Evolutionary conservation across 1,284 basidiomycete species (phyloP).

Genomic region (Boletellus sp.): DNA sequence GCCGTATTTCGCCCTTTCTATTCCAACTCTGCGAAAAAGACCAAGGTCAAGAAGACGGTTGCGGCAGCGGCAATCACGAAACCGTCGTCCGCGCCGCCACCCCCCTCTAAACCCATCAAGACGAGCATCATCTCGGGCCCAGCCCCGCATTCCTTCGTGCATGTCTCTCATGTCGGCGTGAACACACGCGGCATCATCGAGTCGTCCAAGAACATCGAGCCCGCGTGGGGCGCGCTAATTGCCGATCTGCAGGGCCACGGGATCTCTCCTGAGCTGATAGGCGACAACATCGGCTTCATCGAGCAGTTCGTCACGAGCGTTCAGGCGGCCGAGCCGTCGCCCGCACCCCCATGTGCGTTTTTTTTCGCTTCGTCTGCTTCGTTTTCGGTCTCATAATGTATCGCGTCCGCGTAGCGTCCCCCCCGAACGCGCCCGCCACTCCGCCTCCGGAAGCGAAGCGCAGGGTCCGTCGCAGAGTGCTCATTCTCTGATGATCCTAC

Average conservation of each 20-base stretch:
- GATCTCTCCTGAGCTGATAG: slow-evolving; percentile 48
- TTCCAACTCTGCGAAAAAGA: slow-evolving; percentile 19
- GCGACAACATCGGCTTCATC: slow-evolving; percentile 64
- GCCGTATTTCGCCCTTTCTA: slow-evolving; percentile 29
- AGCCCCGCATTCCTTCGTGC: slow-evolving; percentile 73
- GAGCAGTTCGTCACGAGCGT: slow-evolving; percentile 54
- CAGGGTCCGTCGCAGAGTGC: slow-evolving; percentile 32
- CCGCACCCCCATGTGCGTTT: slow-evolving; percentile 14
- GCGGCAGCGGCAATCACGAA: not conserved
- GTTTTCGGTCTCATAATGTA: not conserved
- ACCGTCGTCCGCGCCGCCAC: not conserved
- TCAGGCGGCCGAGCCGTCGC: slow-evolving; percentile 4
- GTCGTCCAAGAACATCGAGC: slow-evolving; percentile 71
- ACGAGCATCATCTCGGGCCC: slow-evolving; percentile 73
- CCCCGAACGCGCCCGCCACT: slow-evolving; percentile 2
- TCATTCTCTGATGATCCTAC: slow-evolving; percentile 30
- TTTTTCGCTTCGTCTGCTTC: not conserved
- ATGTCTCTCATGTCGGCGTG: slow-evolving; percentile 85
- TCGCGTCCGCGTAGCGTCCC: slow-evolving; percentile 2
- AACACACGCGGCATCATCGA: slow-evolving; percentile 65
- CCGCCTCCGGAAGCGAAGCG: slow-evolving; percentile 28
- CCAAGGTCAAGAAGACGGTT: slow-evolving; percentile 7
- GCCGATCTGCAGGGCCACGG: slow-evolving; percentile 63
- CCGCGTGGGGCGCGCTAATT: slow-evolving; percentile 69
- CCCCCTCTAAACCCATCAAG: slow-evolving; percentile 38